phyloP scores from a whole-genome alignment of 2,329 filamentous ascomycete genomes.

The Aspergillus melleus region DNA sequence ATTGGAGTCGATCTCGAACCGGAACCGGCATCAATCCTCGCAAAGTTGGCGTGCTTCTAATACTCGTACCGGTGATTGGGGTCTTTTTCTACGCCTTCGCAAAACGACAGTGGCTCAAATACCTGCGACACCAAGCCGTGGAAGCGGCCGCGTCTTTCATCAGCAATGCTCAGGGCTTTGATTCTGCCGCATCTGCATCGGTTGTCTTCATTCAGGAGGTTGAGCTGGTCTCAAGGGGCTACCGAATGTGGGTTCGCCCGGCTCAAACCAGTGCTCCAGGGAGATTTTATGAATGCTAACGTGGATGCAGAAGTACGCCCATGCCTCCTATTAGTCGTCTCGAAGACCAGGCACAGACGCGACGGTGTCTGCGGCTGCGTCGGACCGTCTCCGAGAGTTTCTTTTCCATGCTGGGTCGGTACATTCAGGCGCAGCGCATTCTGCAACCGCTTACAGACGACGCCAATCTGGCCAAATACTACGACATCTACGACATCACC shows the following conservation, averaged over 20 bases:
- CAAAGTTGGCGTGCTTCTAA: conserved; percentile 40
- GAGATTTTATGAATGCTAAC: conserved; percentile 19
- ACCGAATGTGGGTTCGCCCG: conserved; percentile 65
- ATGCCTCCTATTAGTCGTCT: conserved; percentile 89
- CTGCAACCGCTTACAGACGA: conserved; percentile 75
- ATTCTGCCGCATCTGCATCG: conserved; percentile 72
- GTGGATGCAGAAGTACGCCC: conserved; percentile 69
- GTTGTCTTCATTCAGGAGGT: conserved; percentile 88
- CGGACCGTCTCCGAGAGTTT: conserved; percentile 72
- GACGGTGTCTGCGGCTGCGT: conserved; percentile 78
- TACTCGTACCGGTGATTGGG: conserved; percentile 54
- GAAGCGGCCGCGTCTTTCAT: conserved; percentile 69
- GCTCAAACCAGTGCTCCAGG: conserved; percentile 7
- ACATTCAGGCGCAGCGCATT: conserved; percentile 67
- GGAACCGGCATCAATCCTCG: conserved; percentile 40
- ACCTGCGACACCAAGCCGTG: conserved; percentile 72
- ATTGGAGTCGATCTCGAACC: conserved; percentile 66
- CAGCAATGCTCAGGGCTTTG: conserved; percentile 74
- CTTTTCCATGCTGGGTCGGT: conserved; percentile 67
- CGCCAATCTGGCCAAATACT: conserved; percentile 84
- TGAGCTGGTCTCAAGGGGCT: conserved; percentile 90
- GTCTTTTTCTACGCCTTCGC: conserved; percentile 69
- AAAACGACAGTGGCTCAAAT: conserved; percentile 77
- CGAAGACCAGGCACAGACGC: conserved; percentile 76
- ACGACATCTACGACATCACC: conserved; percentile 83